phyloP scores from a whole-genome alignment of 2,329 filamentous ascomycete species.

The Colletotrichum sp. region DNA sequence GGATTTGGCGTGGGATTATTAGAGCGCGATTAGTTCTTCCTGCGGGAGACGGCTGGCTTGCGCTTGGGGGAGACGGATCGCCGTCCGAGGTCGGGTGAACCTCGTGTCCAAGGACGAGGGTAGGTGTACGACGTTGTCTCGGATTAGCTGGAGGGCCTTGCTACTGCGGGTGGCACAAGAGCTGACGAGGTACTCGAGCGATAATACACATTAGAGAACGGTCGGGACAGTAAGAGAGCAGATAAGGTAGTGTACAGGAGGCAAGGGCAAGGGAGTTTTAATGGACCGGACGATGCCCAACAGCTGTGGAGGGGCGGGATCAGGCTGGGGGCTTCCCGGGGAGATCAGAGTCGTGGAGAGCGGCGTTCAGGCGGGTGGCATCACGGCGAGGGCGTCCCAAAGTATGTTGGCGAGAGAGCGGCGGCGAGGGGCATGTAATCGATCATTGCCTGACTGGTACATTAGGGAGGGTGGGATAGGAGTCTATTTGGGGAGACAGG shows the following conservation, averaged over 20 bases:
- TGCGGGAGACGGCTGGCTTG: background rate
- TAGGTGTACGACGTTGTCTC: slow-evolving; percentile 6
- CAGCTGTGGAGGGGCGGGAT: background rate
- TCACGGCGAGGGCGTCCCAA: background rate
- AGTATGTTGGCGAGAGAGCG: background rate
- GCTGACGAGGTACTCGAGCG: background rate
- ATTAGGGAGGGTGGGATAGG: background rate
- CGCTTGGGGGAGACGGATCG: background rate
- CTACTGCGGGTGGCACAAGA: background rate
- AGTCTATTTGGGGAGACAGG: background rate
- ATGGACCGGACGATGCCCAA: background rate
- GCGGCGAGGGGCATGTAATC: background rate
- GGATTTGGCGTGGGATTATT: background rate
- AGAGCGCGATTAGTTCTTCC: background rate
- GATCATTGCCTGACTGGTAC: background rate
- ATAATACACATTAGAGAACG: background rate
- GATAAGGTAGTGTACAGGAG: background rate
- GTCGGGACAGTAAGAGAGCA: background rate
- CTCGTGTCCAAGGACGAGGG: background rate
- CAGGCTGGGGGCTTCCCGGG: background rate
- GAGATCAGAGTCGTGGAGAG: background rate
- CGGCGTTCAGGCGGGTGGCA: background rate
- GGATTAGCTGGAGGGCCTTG: background rate
- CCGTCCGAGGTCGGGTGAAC: background rate
- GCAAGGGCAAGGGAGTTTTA: background rate